These are phyloP conservation scores for Asterochloris sp. DNA, from an alignment of 139 green algal genomes.

Conservation along the genomic window DNA sequence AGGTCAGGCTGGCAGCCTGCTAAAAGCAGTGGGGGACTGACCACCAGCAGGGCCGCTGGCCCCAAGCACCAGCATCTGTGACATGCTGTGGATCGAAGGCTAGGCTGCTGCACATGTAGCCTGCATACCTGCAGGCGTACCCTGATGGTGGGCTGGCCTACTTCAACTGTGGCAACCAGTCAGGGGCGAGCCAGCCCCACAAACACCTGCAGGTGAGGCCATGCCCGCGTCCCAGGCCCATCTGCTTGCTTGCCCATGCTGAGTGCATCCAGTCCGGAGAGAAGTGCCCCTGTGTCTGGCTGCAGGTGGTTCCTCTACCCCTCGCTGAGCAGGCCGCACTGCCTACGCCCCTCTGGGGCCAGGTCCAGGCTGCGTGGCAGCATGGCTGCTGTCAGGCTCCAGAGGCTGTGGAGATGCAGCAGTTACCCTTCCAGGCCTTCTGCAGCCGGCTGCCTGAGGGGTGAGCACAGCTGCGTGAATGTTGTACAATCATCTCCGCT, in stretches of 20 bases:
- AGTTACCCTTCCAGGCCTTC: slow-evolving; percentile 34
- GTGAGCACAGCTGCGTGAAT: not conserved
- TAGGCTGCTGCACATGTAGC: not conserved
- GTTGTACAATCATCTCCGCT: not conserved
- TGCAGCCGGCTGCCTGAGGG: not conserved
- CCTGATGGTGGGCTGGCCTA: slow-evolving; percentile 69
- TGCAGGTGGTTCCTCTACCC: slow-evolving; percentile 38
- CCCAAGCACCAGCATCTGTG: not conserved
- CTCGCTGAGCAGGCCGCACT: slow-evolving; percentile 14
- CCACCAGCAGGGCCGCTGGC: no score
- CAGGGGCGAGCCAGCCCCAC: slow-evolving; percentile 78
- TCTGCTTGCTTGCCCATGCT: not conserved
- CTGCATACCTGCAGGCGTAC: slow-evolving; percentile 36
- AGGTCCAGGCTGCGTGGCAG: slow-evolving; percentile 8
- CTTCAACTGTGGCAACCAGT: slow-evolving; percentile 75
- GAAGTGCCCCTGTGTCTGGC: not conserved
- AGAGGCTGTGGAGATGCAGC: slow-evolving; percentile 13
- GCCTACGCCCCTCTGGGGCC: not conserved
- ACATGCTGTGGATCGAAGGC: not conserved
- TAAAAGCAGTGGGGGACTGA: no score
- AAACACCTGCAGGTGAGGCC: slow-evolving; percentile 76
- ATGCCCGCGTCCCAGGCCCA: not conserved
- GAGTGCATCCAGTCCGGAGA: not conserved
- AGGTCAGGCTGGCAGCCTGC: no score
- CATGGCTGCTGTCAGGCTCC: not conserved